Evolutionary conservation across 345 rosid species (phyloP).

Genomic region (Excoecaria cochinchinensis): DNA sequence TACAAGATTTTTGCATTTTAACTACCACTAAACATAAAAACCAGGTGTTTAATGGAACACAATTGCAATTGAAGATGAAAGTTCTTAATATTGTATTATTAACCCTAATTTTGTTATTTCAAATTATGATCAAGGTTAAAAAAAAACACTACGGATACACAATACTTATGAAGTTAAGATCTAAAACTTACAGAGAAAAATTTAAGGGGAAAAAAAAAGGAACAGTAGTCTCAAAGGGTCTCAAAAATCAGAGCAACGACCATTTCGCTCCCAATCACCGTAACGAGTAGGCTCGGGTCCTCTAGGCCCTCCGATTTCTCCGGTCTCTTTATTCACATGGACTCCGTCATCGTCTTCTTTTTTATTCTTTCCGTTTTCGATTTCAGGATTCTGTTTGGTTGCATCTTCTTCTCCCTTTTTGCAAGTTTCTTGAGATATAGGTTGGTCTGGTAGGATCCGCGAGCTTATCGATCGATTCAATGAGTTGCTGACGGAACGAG

Average conservation of each 20-base stretch:
- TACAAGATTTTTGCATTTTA: too few species aligned
- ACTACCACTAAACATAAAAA: too few species aligned
- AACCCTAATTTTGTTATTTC: not conserved
- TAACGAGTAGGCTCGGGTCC: conserved; percentile 94
- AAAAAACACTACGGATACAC: not conserved
- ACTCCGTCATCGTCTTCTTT: conserved; percentile 39
- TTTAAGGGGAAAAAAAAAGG: not conserved
- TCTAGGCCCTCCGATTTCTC: conserved; percentile 81
- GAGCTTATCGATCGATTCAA: too few species aligned
- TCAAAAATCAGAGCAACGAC: conserved; percentile 91
- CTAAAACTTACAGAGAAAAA: not conserved
- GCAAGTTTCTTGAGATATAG: too few species aligned
- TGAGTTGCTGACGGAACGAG: too few species aligned
- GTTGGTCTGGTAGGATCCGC: too few species aligned
- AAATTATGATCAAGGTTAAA: not conserved
- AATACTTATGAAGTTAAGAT: too few species aligned
- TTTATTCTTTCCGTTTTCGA: not conserved
- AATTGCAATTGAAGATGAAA: not conserved
- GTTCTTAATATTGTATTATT: not conserved
- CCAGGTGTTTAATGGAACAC: not conserved
- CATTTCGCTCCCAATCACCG: conserved; percentile 93
- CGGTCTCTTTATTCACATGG: conserved; percentile 59
- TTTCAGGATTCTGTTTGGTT: conserved; percentile 22
- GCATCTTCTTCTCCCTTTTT: not conserved
- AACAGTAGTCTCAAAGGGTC: not conserved